phyloP scores from a whole-genome alignment of 345 rosid genomes.

The Eucalyptus caleyi region DNA sequence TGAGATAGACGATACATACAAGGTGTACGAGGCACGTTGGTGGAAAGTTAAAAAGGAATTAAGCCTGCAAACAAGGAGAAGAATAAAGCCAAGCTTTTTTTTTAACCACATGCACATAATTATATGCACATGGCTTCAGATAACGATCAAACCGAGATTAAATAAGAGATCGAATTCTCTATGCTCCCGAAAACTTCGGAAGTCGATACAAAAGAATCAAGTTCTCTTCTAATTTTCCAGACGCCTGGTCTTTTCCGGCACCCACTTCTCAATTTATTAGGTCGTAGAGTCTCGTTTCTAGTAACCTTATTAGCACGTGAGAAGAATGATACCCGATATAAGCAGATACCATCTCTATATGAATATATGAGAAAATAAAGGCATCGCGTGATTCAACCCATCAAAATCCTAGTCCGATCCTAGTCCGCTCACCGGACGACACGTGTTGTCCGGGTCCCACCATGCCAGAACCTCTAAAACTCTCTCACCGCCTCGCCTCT shows the following conservation, averaged over 20 bases:
- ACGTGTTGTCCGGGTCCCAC: no score
- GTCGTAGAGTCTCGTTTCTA: neutral
- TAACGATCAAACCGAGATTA: no score
- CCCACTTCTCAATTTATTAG: no score
- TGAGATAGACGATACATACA: neutral
- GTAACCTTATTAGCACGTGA: neutral
- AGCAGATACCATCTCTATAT: neutral
- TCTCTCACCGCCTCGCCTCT: no score
- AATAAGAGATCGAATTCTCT: no score
- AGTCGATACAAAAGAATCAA: no score
- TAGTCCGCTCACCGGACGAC: neutral
- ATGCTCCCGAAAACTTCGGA: no score
- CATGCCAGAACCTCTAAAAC: no score
- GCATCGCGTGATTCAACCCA: no score
- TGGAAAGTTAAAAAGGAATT: rapidly evolving
- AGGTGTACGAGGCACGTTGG: neutral
- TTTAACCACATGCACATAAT: neutral
- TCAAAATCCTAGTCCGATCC: no score
- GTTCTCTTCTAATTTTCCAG: no score
- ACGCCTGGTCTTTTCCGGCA: no score
- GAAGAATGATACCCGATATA: neutral
- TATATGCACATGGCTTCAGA: neutral
- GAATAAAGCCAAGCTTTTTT: neutral
- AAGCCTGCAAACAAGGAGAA: neutral
- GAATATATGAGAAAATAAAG: rapidly evolving